Percentiles rank a stretch among this genome's conserved stretches.
These are phyloP conservation scores for Metschnikowia cerradonensis DNA, from an alignment of 805 yeast species.

Conservation along the genomic window DNA sequence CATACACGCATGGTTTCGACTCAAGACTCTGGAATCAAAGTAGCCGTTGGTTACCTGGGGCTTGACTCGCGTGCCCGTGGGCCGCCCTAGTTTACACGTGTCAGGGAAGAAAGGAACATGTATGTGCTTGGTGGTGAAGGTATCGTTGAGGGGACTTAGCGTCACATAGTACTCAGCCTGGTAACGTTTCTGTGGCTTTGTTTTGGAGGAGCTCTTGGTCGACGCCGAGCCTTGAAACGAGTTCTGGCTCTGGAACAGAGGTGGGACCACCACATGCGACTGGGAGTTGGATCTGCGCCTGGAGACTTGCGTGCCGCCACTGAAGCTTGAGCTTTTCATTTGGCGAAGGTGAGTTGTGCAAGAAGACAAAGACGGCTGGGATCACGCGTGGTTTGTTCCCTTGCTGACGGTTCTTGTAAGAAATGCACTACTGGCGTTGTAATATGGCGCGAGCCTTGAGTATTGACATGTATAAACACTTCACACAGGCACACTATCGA, in stretches of 20 bases:
- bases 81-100: conserved; percentile 84
- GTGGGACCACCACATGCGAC: conserved; percentile 31
- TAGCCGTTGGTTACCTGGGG: conserved; percentile 78
- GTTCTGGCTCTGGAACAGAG: conserved; percentile 10
- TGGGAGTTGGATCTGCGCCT: conserved; percentile 38
- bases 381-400: not conserved
- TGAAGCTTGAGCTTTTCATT: conserved; percentile 3
- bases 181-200: conserved; percentile 22
- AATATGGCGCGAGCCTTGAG: not conserved
- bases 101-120: conserved; percentile 81
- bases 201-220: conserved; percentile 2
- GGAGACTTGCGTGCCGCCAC: conserved; percentile 2
- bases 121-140: conserved; percentile 76
- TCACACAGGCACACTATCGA: not conserved
- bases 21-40: conserved; percentile 89
- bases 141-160: conserved; percentile 70
- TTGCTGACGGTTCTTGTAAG: not conserved
- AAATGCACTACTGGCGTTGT: not conserved
- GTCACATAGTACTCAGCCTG: conserved; percentile 56
- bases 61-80: conserved; percentile 60
- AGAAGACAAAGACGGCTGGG: not conserved
- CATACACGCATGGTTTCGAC: conserved; percentile 91
- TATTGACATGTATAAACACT: not conserved
- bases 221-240: conserved; percentile 1
- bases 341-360: not conserved